phyloP scores from a whole-genome alignment of 2,329 filamentous ascomycete species.

The Colletotrichum godetiae region DNA sequence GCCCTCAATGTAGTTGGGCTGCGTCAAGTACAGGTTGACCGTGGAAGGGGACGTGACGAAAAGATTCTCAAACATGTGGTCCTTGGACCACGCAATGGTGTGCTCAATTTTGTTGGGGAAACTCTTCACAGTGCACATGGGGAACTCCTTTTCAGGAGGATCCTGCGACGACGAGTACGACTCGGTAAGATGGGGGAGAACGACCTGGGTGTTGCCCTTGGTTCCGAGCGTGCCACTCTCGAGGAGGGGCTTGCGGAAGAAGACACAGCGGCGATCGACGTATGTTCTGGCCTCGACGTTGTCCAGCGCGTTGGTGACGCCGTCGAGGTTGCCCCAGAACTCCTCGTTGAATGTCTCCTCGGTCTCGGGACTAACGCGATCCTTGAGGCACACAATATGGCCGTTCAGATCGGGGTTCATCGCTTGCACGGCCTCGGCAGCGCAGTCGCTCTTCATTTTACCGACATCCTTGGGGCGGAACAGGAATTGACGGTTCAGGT shows the following conservation, averaged over 20 bases:
- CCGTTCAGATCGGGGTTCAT: constrained; percentile 96
- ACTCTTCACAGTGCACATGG: constrained; percentile 96
- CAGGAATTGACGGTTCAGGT: constrained; percentile 95
- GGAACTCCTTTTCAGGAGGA: constrained; percentile 97
- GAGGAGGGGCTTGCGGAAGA: constrained; percentile 96
- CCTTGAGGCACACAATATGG: constrained; percentile 87
- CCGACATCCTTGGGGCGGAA: constrained; percentile 96
- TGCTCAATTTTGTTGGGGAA: constrained; percentile 99
- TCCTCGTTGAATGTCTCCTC: constrained; percentile 94
- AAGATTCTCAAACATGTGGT: constrained; percentile 88
- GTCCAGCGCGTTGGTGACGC: constrained; percentile 96
- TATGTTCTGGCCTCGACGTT: constrained; percentile 98
- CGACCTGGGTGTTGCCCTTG: constrained; percentile 97
- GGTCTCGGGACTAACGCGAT: constrained; percentile 91
- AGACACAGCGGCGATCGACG: constrained; percentile 94
- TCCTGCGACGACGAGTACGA: constrained; percentile 97
- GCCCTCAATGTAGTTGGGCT: constrained; percentile 88
- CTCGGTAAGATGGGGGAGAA: constrained; percentile 90
- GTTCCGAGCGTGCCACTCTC: constrained; percentile 99
- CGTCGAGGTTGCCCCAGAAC: constrained; percentile 89
- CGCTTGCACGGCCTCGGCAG: constrained; percentile 85
- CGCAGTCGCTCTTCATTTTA: constrained; percentile 95
- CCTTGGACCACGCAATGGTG: constrained; percentile 97
- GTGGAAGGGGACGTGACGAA: constrained; percentile 95
- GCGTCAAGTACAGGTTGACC: constrained; percentile 92